Base-by-base conservation (phyloP, 176 grass and related monocot genomes). In the Ananas comosus region DNA sequence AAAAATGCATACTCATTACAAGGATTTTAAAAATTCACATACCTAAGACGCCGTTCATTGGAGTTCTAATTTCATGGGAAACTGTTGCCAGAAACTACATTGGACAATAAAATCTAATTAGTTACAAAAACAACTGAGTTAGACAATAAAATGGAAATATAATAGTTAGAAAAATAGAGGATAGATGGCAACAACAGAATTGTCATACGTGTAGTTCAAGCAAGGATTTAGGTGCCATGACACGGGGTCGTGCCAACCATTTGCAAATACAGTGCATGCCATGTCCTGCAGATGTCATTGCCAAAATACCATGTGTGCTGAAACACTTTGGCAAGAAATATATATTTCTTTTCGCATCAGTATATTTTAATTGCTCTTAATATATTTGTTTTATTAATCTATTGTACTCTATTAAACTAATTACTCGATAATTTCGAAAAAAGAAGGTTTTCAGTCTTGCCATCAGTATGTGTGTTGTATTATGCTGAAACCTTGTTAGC, bases 1-100 rank as follows among this genome's bases (percentile, higher is more conserved):
- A 23, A 69, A 51, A 23, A 23, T 48, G 16, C 14, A 61, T 12
- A 70, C 58, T 49, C 63, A 69, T 56, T 71, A 53, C 4, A 78
- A 53, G 65, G 16, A 28, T 53, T 50, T 21, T 48, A 71, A 72
- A 27, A 52, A 48, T 16, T 25, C 5, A 83, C 80, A 78, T 66
- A 92, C 90, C 90, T 88, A 92, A 74, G 74, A 92, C 90, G 64
- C 90, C 85, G 76, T 92, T 86, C 90, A 92, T 92, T 73, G 83
- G 90, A 75, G 90, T 92, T 78, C 90, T 78, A 63, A 92, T 92
- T 80, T 92, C 90, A 70, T 92, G 85, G 51, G 90, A 92, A 86
- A 92, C 85, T 66, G 85, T 92, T 67, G 90, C 90, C 50, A 92
- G 82, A 88, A 92, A 92, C 90, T 92, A 74, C 82, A 86, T 70